Evolutionary conservation across 225 moss, liverwort and hornwort genomes (phyloP).

Genomic region (Physcomitrium patens): DNA sequence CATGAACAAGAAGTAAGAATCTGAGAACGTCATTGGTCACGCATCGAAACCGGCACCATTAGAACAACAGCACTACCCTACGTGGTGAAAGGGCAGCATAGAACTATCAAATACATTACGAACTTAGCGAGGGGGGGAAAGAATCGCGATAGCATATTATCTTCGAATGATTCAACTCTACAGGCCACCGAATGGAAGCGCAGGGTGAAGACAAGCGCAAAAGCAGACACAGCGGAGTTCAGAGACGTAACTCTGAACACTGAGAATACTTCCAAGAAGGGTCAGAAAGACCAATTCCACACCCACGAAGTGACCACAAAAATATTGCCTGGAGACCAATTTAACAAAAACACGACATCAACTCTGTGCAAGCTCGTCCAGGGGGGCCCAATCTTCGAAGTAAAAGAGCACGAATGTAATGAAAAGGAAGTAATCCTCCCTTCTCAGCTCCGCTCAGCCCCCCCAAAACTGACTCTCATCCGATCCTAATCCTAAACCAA

Average conservation of each 20-base stretch:
- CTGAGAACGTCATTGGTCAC: neutral
- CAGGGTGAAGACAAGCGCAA: neutral
- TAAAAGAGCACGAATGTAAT: neutral
- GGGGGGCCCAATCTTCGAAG: neutral
- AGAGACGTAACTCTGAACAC: neutral
- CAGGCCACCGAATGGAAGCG: neutral
- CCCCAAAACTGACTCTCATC: neutral
- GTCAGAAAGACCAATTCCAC: neutral
- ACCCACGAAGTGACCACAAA: neutral
- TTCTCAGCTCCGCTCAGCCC: neutral
- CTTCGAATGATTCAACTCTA: neutral
- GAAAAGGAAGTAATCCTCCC: neutral
- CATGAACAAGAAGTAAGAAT: conserved; percentile 44
- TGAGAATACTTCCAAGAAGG: neutral
- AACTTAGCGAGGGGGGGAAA: neutral
- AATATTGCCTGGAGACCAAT: neutral
- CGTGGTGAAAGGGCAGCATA: neutral
- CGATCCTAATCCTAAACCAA: neutral
- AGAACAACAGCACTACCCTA: conserved; percentile 8
- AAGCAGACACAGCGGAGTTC: neutral
- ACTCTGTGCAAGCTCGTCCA: neutral
- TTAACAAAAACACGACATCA: too few relatives aligned
- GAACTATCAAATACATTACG: conserved; percentile 17
- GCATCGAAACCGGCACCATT: neutral
- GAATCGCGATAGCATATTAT: neutral